A percentile compares a stretch with the other conserved stretches of the same genome.
Conservation (phyloP, 495 filamentous ascomycete genomes). For the Astrocystis sublimbata region DNA sequence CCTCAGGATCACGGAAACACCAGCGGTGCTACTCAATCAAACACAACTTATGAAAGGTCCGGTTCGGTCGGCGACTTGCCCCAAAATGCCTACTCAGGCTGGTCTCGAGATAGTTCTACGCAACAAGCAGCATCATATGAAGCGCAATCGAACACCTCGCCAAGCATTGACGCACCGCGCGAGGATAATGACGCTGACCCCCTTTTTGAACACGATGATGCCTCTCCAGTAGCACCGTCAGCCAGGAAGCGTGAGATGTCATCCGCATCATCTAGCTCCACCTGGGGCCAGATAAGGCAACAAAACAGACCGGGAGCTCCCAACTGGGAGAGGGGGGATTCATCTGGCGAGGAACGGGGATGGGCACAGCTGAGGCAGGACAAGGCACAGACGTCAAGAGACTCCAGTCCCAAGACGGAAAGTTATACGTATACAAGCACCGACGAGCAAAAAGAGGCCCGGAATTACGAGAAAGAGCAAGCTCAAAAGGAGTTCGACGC, state of each 20-base stretch:
- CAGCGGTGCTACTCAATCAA: background rate
- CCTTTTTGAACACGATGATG: conserved; percentile 41
- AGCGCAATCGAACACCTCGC: background rate
- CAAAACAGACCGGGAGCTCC: conserved; percentile 26
- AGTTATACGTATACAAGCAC: conserved; percentile 35
- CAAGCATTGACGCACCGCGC: background rate
- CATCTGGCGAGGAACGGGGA: conserved; percentile 29
- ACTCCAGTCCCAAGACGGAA: conserved; percentile 24
- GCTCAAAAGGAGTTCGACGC: conserved; percentile 52
- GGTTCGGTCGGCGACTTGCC: background rate
- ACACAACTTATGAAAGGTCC: background rate
- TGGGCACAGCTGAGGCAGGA: conserved; percentile 31
- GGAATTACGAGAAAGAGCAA: conserved; percentile 39
- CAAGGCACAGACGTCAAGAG: conserved; percentile 18
- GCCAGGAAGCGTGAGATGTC: conserved; percentile 19
- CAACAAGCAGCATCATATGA: background rate
- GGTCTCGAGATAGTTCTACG: conserved; percentile 3
- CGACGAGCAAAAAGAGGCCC: conserved; percentile 37
- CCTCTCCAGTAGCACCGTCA: conserved; percentile 39
- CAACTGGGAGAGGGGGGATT: conserved; percentile 27
- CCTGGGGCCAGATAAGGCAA: conserved; percentile 45
- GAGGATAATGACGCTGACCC: conserved; percentile 33
- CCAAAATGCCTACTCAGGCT: conserved; percentile 13
- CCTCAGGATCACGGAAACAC: conserved; percentile 7
- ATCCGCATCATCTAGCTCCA: conserved; percentile 24